Base-by-base conservation (phyloP, 2,329 filamentous ascomycete species). In the Exophiala sideris region DNA sequence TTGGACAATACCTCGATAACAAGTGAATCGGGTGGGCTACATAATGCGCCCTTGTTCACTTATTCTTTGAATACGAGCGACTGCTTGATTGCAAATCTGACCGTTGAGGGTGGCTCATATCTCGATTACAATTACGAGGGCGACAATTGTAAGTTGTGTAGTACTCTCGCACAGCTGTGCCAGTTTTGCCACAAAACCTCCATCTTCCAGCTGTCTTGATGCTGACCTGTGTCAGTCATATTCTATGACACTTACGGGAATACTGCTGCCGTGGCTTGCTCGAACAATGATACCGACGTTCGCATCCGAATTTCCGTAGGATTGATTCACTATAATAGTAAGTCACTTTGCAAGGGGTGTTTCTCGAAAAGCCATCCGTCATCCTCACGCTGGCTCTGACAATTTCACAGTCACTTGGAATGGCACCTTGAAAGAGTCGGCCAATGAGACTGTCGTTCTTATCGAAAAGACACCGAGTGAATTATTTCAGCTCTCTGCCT, bases 251-350 rank as follows among this genome's bases (percentile, higher is more conserved):
- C 42, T 12, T 45, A 45, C 24, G 42, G 42, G 11, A 33, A 45
- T 33, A 45, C 24, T 33, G 42, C 9, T 10, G 24, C 42, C 7
- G 42, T 45, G n/a, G n/a, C 20, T 45, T 45, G 42, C 20, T 45
- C 42, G 11, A 12, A 18, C 2, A 33, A 33, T 29, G 20, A 32
- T n/a, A 9, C 42, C 3, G 20, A 33, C 7, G 42, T 14, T 11
- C 42, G 42, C 24, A 29, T 45, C 18, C 42, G 42, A 9, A 45
- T 45, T 33, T 45, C 42, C n/a, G 42, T 14, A 12, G 42, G 42
- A 9, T 33, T 45, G 24, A 45, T 45, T n/a, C 21, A 45, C 18
- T 45, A 45, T 12, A 45, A 45, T n/a, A 45, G 20, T 45, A 45
- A 33, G 42, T 45, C 3, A 5, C 7, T 29, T 29, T 29, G 24